Base-by-base conservation (phyloP, 495 filamentous ascomycete genomes). In the Talaromyces nanjingensis region DNA sequence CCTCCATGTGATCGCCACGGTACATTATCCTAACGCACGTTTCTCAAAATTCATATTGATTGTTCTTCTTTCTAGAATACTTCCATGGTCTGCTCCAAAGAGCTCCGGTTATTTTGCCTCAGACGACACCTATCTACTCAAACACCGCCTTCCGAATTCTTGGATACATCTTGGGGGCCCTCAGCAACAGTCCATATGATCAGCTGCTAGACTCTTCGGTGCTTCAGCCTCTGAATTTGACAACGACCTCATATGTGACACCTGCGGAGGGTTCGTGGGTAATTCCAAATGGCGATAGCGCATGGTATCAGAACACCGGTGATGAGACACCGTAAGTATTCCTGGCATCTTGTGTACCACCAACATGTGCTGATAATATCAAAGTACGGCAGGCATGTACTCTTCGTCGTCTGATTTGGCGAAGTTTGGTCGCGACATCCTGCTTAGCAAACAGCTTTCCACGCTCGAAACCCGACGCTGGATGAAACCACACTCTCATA, bases 81-180 rank as follows among this genome's bases (percentile, higher is more conserved):
- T 84, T 87, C 71, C 60, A 70, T 0, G 84, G 82, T 2, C 66
- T 86, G 12, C 65, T 78, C 18, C 68, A 76, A 12, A 70, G 74
- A 1, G 73, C 79, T 47, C 85, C 85, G 0, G 73, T 83, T 11
- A 80, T 81, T 63, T 65, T 76, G 2, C 77, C 80, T 2, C 78
- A 75, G 3, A 71, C 77, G n/a, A 83, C 80, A 0, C 80, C 85
- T 0, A 75, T 79, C 5, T 89, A 88, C 67, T 86, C 84, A 3
- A 87, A 88, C 67, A 79, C 79, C 2, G 84, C 76, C 2, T 88
- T 77, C 65, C 77, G 81, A 64, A 76, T 88, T 59, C 72, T 88
- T 5, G 79, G 75, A 0, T 86, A 86, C 65, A 83, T 77, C 1
- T 69, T 88, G 64, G 82, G 87, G 37, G 33, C 63, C 11, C 60